A percentile compares a stretch with the other conserved stretches of the same genome.
These are phyloP conservation scores for Phellopilus nigrolimitatus DNA, from an alignment of 1,284 basidiomycete species.

Conservation along the genomic window DNA sequence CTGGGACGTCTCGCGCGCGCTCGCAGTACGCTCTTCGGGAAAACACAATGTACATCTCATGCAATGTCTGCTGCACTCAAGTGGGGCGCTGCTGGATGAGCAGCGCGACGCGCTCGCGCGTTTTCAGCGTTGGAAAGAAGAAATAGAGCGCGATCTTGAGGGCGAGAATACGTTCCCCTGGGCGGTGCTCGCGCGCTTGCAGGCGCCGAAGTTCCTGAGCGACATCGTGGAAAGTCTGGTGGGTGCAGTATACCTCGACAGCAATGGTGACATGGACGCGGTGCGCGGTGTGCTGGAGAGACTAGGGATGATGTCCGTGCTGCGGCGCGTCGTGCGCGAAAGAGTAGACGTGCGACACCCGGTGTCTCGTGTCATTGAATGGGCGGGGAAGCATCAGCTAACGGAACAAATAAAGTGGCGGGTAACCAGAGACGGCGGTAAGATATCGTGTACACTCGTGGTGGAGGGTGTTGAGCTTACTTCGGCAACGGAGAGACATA, in stretches of 20 bases:
- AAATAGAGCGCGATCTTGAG: conserved; percentile 42
- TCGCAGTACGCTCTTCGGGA: conserved; percentile 36
- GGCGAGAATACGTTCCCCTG: conserved; percentile 53
- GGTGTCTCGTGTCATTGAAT: conserved; percentile 57
- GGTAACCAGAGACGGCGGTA: no score
- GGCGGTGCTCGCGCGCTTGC: conserved; percentile 62
- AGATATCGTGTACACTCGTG: no score
- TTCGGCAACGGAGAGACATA: no score
- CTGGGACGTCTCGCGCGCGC: conserved; percentile 28
- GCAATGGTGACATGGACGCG: conserved; percentile 52
- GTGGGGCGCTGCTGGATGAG: conserved; percentile 53
- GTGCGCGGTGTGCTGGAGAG: conserved; percentile 47
- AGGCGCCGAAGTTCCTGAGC: conserved; percentile 76
- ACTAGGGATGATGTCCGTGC: conserved; percentile 50
- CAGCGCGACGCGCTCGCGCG: conserved; percentile 50
- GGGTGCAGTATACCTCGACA: conserved; percentile 80
- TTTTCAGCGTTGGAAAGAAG: conserved; percentile 40
- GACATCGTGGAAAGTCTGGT: conserved; percentile 79
- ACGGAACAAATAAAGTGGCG: no score
- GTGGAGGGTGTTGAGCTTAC: no score
- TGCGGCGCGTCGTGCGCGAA: conserved; percentile 58
- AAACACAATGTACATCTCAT: conserved; percentile 49
- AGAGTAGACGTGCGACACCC: conserved; percentile 67
- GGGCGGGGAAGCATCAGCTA: conserved; percentile 47
- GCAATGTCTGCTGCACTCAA: conserved; percentile 67